Conservation (phyloP, 73 alveolate genomes). For the Paraurostyla sp. region DNA sequence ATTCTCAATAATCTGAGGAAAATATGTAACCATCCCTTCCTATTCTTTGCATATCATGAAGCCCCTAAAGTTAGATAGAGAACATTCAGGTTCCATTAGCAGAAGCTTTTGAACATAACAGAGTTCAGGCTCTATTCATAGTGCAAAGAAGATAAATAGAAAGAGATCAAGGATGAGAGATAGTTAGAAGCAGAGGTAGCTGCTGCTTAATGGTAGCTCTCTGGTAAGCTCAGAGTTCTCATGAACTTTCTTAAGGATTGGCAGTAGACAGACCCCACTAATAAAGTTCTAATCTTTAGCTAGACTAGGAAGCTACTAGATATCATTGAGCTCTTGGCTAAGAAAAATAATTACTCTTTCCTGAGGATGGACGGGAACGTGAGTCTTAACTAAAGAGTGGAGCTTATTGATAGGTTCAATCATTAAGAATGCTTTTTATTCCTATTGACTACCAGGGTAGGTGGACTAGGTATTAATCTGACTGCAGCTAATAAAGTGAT, state of each 20-base stretch:
- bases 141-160: not conserved
- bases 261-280: slow-evolving; percentile 60
- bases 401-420: slow-evolving; percentile 69
- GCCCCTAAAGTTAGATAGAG: not conserved
- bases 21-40: slow-evolving; percentile 74
- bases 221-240: slow-evolving; percentile 76
- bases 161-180: not conserved
- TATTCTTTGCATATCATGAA: slow-evolving; percentile 47
- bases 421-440: slow-evolving; percentile 30
- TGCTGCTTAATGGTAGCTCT: not conserved
- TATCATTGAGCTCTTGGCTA: slow-evolving; percentile 78
- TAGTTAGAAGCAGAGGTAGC: slow-evolving; percentile 8
- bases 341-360: slow-evolving; percentile 15
- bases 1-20: slow-evolving; percentile 62
- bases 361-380: slow-evolving; percentile 82
- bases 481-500: slow-evolving; percentile 84
- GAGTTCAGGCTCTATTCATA: not conserved
- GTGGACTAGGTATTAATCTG: slow-evolving; percentile 83
- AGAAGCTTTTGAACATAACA: not conserved
- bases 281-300: slow-evolving; percentile 96
- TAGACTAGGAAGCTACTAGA: slow-evolving; percentile 97
- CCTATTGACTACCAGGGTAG: slow-evolving; percentile 83
- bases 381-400: slow-evolving; percentile 61
- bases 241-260: slow-evolving; percentile 70
- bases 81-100: not conserved